A percentile compares a stretch with the other conserved stretches of the same genome.
Evolutionary conservation across 2,329 filamentous ascomycete species (phyloP).

Genomic region (Pseudogymnoascus sp.): DNA sequence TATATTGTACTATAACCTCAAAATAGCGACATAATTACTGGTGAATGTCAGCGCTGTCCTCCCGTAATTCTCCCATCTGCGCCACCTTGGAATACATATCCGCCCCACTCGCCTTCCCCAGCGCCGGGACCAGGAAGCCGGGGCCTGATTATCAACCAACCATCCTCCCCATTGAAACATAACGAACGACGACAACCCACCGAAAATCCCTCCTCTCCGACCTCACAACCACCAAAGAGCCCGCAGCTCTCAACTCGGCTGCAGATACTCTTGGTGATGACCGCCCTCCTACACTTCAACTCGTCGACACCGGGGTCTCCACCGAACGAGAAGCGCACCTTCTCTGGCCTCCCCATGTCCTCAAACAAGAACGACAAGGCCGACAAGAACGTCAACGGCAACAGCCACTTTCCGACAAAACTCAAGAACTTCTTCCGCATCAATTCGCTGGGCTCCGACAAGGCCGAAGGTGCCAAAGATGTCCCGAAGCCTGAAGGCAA

Average conservation of each 20-base stretch:
- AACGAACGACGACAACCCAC: not conserved
- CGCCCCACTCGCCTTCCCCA: conserved; percentile 1
- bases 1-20: not conserved
- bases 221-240: not conserved
- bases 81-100: not conserved
- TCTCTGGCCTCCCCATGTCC: conserved; percentile 27
- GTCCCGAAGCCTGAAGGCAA: conserved; percentile 27
- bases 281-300: conserved; percentile 5
- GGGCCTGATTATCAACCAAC: conserved; percentile 2
- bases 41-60: not conserved
- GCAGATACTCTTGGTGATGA: conserved; percentile 3
- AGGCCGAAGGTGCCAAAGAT: conserved; percentile 24
- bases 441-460: conserved; percentile 40
- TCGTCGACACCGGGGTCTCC: not conserved
- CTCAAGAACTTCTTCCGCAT: conserved; percentile 66
- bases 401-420: conserved; percentile 57
- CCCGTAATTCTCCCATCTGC: not conserved
- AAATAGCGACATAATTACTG: not conserved
- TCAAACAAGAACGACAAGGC: conserved; percentile 21
- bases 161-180: conserved; percentile 1
- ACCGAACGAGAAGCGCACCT: conserved; percentile 27
- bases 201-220: not conserved
- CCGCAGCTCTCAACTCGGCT: not conserved
- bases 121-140: not conserved
- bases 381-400: conserved; percentile 44